Conservation (phyloP, 495 filamentous ascomycete species). For the Xylaria acuta region DNA sequence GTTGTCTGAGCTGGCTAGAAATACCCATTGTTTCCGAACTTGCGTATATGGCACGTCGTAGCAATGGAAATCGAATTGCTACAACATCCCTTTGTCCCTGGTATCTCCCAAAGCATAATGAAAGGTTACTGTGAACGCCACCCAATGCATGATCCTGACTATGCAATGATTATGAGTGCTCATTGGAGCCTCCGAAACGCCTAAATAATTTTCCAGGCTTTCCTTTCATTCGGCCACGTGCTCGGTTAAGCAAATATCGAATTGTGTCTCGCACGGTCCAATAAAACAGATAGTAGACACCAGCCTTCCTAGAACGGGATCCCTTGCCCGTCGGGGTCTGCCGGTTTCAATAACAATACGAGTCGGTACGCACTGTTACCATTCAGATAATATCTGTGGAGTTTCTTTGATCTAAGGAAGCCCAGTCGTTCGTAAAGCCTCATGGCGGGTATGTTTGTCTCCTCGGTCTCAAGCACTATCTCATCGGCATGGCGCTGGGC, state of each 20-base stretch:
- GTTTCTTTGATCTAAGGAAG: constrained; percentile 88
- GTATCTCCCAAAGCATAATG: background rate
- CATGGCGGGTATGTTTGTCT: constrained; percentile 90
- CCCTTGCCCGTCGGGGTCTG: constrained; percentile 40
- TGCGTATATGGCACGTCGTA: background rate
- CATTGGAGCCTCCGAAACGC: constrained; percentile 10
- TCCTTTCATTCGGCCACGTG: constrained; percentile 1
- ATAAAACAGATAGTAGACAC: background rate
- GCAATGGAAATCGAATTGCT: constrained; percentile 3
- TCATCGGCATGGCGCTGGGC: constrained; percentile 83
- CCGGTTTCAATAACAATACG: constrained; percentile 75
- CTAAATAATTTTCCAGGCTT: background rate
- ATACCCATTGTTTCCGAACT: constrained; percentile 8
- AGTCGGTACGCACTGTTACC: constrained; percentile 93
- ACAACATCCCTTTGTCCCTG: background rate
- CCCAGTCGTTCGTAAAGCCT: constrained; percentile 92
- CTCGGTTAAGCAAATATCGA: background rate
- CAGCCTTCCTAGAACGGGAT: constrained; percentile 33
- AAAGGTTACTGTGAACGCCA: constrained; percentile 17
- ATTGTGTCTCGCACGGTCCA: background rate
- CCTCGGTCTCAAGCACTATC: constrained; percentile 96
- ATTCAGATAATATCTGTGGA: constrained; percentile 96
- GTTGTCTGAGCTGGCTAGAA: background rate
- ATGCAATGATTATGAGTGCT: constrained; percentile 3
- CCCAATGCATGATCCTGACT: constrained; percentile 24